Percentiles rank a stretch among this genome's conserved stretches.
Conservation (phyloP, 208 protist species). For the Herpetomonas tarakana region DNA sequence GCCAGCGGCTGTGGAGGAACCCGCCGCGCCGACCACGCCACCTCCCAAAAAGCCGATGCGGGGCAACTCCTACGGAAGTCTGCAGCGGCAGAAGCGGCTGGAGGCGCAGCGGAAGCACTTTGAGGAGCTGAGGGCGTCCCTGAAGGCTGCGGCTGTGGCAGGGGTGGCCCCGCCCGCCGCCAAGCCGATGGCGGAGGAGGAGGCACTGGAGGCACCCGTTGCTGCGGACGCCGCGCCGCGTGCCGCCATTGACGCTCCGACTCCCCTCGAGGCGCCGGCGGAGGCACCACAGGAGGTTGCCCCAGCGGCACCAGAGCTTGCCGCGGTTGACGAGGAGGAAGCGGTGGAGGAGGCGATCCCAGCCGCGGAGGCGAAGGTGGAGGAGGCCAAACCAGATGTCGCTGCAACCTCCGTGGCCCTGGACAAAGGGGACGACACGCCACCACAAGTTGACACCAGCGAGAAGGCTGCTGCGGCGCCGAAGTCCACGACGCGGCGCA, state of each 20-base stretch:
- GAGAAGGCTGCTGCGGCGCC: not conserved
- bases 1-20: not conserved
- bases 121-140: not conserved
- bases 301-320: not conserved
- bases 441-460: not conserved
- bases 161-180: not conserved
- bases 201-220: not conserved
- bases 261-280: not conserved
- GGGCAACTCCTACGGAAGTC: not conserved
- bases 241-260: not conserved
- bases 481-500: not conserved
- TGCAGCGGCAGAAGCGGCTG: slow-evolving; percentile 4
- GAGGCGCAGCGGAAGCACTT: not conserved
- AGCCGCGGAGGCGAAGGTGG: not conserved
- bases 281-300: not conserved
- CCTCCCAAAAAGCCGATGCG: not conserved
- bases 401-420: no score
- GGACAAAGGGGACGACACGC: no score
- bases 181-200: not conserved
- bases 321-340: not conserved
- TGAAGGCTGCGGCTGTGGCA: not conserved
- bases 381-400: no score
- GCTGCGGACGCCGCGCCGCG: not conserved
- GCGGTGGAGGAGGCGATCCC: not conserved
- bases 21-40: not conserved